A percentile compares a stretch with the other conserved stretches of the same genome.
Evolutionary conservation across 2,329 filamentous ascomycete genomes (phyloP).

Genomic region (Fusarium mundagurra): DNA sequence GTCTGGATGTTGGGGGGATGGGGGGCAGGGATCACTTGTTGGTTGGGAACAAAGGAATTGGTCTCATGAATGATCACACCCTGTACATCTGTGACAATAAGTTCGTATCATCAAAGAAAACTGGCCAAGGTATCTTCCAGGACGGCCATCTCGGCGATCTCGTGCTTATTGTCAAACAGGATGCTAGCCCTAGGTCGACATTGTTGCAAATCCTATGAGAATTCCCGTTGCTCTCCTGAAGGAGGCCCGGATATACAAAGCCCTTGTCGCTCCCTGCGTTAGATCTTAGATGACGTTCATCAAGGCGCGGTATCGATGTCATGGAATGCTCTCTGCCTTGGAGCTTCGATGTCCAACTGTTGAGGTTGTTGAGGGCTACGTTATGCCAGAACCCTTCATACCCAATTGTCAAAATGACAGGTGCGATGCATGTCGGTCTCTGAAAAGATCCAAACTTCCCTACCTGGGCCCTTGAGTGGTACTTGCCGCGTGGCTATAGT

Average conservation of each 20-base stretch:
- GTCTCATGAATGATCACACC: not conserved
- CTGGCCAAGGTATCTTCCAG: not conserved
- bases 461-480: not conserved
- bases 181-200: not conserved
- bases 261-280: not conserved
- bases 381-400: not conserved
- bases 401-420: not conserved
- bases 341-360: too few relatives aligned
- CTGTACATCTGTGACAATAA: not conserved
- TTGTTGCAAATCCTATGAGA: not conserved
- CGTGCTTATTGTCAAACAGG: not conserved
- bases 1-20: not conserved
- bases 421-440: not conserved
- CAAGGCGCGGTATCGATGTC: not conserved
- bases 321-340: too few relatives aligned
- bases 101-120: too few relatives aligned
- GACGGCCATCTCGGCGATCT: accelerated
- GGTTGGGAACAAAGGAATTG: not conserved
- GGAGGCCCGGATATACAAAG: not conserved
- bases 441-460: not conserved
- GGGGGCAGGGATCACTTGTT: not conserved
- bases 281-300: accelerated
- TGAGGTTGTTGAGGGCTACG: not conserved
- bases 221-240: not conserved
- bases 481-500: too few relatives aligned